Conservation (phyloP, 2,329 filamentous ascomycete species). For the Pseudopyricularia cyperi region DNA sequence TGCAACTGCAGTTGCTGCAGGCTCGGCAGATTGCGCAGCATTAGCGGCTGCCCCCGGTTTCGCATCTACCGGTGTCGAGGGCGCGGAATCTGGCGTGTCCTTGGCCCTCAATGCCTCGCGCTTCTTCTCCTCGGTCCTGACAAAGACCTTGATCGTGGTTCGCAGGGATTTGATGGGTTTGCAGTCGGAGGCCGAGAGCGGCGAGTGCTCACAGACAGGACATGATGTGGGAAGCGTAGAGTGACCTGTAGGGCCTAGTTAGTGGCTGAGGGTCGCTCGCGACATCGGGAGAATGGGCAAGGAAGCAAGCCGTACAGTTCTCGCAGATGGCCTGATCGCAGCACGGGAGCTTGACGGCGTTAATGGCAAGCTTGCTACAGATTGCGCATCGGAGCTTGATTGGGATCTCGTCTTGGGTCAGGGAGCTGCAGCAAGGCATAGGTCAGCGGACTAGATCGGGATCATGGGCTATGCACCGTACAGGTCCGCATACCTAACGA, state of each 20-base stretch:
- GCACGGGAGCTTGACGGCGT: slow-evolving; percentile 83
- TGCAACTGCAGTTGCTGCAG: neutral
- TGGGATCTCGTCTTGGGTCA: slow-evolving; percentile 77
- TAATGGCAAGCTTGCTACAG: slow-evolving; percentile 81
- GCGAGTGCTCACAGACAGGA: slow-evolving; percentile 85
- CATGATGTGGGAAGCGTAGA: slow-evolving; percentile 64
- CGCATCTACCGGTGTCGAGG: slow-evolving; percentile 26
- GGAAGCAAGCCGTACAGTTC: slow-evolving; percentile 47
- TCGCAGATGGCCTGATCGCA: slow-evolving; percentile 94
- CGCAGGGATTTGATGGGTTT: slow-evolving; percentile 83
- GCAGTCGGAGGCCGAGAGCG: slow-evolving; percentile 75
- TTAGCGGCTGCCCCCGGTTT: slow-evolving; percentile 5
- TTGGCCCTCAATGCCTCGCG: slow-evolving; percentile 51
- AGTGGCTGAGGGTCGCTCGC: neutral
- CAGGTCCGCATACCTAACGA: slow-evolving; percentile 34
- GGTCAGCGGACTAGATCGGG: slow-evolving; percentile 4
- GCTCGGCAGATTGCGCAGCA: neutral
- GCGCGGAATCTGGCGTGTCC: slow-evolving; percentile 26
- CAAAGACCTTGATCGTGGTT: slow-evolving; percentile 80
- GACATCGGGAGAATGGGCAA: neutral
- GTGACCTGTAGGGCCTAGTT: slow-evolving; percentile 29
- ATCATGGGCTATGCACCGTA: neutral
- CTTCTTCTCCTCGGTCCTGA: slow-evolving; percentile 87
- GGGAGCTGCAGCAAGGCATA: slow-evolving; percentile 47
- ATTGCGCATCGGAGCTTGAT: slow-evolving; percentile 90